Conservation (phyloP, 2,329 filamentous ascomycete genomes). For the Juglanconis sp. region DNA sequence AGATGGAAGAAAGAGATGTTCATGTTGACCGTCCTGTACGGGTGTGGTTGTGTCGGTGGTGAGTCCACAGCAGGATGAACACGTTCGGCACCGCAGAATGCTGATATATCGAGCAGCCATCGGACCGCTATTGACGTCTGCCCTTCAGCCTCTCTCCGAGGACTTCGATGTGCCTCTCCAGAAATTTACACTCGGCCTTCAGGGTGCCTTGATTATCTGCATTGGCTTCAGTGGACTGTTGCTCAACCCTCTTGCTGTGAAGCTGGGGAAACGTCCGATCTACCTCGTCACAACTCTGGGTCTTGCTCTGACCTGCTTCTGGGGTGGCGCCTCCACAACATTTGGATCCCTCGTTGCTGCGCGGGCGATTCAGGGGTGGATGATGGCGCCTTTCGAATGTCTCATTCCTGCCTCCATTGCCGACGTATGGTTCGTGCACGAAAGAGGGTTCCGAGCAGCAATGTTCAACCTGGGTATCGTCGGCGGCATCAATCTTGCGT, state of each 20-base stretch:
- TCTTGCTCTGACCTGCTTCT: conserved; percentile 33
- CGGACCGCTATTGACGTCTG: conserved; percentile 35
- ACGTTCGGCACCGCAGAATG: not conserved
- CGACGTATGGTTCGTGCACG: conserved; percentile 42
- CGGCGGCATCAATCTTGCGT: conserved; percentile 38
- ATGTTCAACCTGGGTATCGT: conserved; percentile 40
- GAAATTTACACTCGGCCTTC: conserved; percentile 32
- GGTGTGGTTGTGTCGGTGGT: conserved; percentile 36
- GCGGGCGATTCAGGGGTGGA: conserved; percentile 32
- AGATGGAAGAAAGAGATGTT: conserved; percentile 31
- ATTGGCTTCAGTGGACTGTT: conserved; percentile 34
- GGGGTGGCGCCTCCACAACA: conserved; percentile 29
- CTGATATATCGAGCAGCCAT: conserved; percentile 22
- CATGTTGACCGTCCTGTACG: conserved; percentile 36
- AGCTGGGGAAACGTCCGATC: conserved; percentile 35
- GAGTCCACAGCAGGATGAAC: not conserved
- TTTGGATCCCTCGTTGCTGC: conserved; percentile 30
- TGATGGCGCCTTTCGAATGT: conserved; percentile 37
- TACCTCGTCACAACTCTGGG: conserved; percentile 32
- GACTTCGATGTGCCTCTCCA: conserved; percentile 29
- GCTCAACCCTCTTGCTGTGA: conserved; percentile 34
- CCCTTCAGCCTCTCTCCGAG: conserved; percentile 31
- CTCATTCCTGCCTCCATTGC: conserved; percentile 37
- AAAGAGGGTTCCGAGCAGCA: conserved; percentile 36
- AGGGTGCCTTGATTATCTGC: conserved; percentile 32